phyloP scores from a whole-genome alignment of 257 asterid species.

The Nicotiana knightiana region DNA sequence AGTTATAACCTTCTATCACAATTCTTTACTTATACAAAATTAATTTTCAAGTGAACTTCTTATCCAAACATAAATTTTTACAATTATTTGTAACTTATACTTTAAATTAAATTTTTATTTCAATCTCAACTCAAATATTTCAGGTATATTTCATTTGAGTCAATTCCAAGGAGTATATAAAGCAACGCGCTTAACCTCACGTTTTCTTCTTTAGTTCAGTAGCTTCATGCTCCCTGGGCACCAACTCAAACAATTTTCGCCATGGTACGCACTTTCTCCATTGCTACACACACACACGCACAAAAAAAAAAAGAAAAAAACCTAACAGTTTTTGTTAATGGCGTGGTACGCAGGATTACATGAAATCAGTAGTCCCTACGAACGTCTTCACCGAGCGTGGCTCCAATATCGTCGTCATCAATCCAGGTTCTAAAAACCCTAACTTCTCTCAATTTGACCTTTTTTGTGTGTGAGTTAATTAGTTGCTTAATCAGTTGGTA shows the following conservation, averaged over 20 bases:
- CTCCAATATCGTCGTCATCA: conserved; percentile 86
- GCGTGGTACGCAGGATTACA: conserved; percentile 53
- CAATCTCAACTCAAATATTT: too few species aligned
- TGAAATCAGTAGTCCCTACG: conserved; percentile 75
- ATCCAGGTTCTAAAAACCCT: conserved; percentile 55
- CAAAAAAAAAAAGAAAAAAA: too few species aligned
- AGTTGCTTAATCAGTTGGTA: not conserved
- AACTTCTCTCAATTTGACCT: not conserved
- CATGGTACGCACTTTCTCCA: not conserved
- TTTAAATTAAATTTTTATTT: too few species aligned
- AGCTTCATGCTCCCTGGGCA: not conserved
- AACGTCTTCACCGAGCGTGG: conserved; percentile 92
- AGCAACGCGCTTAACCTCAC: too few species aligned
- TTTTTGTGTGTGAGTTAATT: not conserved
- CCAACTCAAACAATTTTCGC: not conserved
- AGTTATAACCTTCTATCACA: too few species aligned
- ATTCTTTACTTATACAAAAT: too few species aligned
- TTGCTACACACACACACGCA: not conserved
- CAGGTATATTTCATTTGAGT: too few species aligned
- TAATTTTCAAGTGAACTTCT: too few species aligned
- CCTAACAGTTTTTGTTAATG: not conserved
- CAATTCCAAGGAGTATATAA: too few species aligned
- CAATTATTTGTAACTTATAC: too few species aligned
- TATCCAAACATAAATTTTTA: too few species aligned
- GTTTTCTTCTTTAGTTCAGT: too few species aligned